phyloP scores from a whole-genome alignment of 2,329 filamentous ascomycete species.

The Xylaria sp. region DNA sequence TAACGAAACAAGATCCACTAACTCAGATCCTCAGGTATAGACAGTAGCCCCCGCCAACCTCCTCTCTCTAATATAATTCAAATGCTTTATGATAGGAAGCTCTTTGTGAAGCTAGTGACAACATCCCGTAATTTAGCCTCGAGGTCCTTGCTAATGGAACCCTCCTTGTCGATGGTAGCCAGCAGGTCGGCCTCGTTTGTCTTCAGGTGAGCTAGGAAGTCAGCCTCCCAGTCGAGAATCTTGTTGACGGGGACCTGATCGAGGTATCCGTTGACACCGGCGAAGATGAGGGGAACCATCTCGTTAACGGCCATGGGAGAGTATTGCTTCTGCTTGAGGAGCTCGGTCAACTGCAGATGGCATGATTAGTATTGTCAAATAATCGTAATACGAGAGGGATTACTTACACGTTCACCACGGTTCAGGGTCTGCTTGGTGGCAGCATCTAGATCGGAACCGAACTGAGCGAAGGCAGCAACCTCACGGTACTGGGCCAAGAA shows the following conservation, averaged over 20 bases:
- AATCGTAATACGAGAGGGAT: conserved; percentile 10
- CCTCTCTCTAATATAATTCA: conserved; percentile 50
- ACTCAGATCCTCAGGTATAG: conserved; percentile 56
- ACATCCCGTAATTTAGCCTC: conserved; percentile 85
- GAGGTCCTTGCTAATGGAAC: conserved; percentile 92
- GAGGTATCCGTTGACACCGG: conserved; percentile 97
- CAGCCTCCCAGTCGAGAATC: conserved; percentile 92
- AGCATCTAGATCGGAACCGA: conserved; percentile 99
- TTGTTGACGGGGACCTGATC: conserved; percentile 89
- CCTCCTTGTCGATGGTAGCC: conserved; percentile 92
- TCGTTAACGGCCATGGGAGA: conserved; percentile 98
- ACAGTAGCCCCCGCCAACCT: conserved; percentile 54
- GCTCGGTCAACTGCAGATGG: conserved; percentile 79
- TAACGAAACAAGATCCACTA: conserved; percentile 59
- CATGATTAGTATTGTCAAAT: conserved; percentile 36
- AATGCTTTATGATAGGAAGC: conserved; percentile 73
- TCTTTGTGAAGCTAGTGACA: conserved; percentile 88
- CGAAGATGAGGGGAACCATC: conserved; percentile 99
- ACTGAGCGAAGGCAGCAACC: conserved; percentile 98
- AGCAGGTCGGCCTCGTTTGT: conserved; percentile 88
- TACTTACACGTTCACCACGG: conserved; percentile 95
- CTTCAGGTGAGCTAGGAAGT: conserved; percentile 93
- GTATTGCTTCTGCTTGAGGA: conserved; percentile 99
- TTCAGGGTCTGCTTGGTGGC: conserved; percentile 97
- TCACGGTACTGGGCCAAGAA: conserved; percentile 99